Evolutionary conservation across 345 rosid genomes (phyloP).

Genomic region (Bruguiera gymnorhiza): DNA sequence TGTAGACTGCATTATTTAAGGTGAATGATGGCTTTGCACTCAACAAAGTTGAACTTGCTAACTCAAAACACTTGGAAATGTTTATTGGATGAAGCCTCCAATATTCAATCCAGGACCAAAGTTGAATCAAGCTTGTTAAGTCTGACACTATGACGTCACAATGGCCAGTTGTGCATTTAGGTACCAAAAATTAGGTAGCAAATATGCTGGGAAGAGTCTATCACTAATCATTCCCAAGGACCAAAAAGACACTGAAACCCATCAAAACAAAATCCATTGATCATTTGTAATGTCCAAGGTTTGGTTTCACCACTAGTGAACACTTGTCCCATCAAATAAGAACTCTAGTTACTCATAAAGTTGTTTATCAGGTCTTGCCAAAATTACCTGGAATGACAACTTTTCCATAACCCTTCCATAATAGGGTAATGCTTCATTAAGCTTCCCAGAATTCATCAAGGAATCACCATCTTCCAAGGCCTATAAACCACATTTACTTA

Average conservation of each 20-base stretch:
- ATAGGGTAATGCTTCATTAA: conserved; percentile 64
- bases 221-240: not conserved
- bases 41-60: no score
- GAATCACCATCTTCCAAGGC: conserved; percentile 65
- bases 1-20: no score
- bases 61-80: no score
- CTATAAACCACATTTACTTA: conserved; percentile 35
- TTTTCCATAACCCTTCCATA: conserved; percentile 67
- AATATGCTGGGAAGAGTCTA: not conserved
- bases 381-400: conserved; percentile 65
- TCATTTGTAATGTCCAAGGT: no score
- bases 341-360: no score
- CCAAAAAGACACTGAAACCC: not conserved
- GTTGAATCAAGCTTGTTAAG: no score
- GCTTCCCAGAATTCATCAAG: conserved; percentile 76
- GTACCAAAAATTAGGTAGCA: not conserved
- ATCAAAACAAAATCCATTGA: conserved; percentile 1
- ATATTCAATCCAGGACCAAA: no score
- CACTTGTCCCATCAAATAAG: not conserved
- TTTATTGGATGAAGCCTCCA: no score
- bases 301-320: no score
- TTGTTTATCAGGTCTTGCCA: conserved; percentile 1
- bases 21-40: no score
- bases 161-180: not conserved
- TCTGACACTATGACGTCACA: no score